Base-by-base conservation (phyloP, 2,329 filamentous ascomycete species). In the Pseudogymnoascus sp. region DNA sequence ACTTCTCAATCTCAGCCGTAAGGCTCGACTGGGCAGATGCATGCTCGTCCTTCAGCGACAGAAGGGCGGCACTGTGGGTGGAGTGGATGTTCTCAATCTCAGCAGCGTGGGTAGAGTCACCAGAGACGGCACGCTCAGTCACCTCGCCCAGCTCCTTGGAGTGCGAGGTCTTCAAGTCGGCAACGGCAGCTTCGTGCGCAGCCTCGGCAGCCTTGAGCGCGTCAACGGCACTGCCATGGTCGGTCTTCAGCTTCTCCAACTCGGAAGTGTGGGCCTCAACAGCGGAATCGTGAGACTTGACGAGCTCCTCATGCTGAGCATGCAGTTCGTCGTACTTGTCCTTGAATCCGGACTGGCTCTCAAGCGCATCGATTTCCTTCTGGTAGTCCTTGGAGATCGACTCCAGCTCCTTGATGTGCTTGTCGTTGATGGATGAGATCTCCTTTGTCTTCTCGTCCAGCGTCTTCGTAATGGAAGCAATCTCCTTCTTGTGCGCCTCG, bases 291-390 rank as follows among this genome's bases (percentile, higher is more conserved):
- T 74, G 74, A 6, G 73, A 70, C 9, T 72, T 65, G 63, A 74
- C 71, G 25, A 75, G 65, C 39, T 83, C 81, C 9, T 75, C 76
- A 70, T 86, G 80, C 70, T 85, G 79, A 4, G 71, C 71, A 69
- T 86, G 82, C 5, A 87, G 77, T 37, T 83, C 81, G 62, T 85
- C 79, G 63, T 82, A 86, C 71, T 86, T 83, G 65, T 81, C 80
- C 74, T 85, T 86, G 73, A 85, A 85, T 70, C 82, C 82, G 12
- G 84, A 83, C 64, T 87, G 83, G 20, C 83, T 84, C 61, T 81
- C 79, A 14, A 86, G 78, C 62, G 80, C 81, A 68, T 86, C 84
- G 60, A 87, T 86, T 70, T 87, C 84, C n/a, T 79, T 77, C 69
- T 86, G 81, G 65, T 85, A 86, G 65, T 86, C 84, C 64, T 81